phyloP scores from a whole-genome alignment of 805 yeast genomes.

The Ogataea philodendri region DNA sequence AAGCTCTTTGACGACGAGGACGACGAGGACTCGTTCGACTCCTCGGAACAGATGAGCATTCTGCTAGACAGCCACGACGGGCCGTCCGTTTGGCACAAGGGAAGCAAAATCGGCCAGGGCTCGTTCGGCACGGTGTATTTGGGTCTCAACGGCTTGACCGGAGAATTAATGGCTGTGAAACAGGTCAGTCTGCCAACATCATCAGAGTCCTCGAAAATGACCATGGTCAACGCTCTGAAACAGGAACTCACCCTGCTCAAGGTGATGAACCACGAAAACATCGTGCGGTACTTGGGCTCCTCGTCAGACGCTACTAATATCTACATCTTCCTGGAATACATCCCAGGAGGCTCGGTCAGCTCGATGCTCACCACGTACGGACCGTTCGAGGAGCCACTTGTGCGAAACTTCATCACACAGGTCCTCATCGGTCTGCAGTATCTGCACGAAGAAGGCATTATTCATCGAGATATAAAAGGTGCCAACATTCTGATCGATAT shows the following conservation, averaged over 20 bases:
- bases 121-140: slow-evolving; percentile 91
- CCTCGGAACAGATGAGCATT: slow-evolving; percentile 39
- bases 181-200: slow-evolving; percentile 70
- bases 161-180: slow-evolving; percentile 96
- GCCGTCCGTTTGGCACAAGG: slow-evolving; percentile 86
- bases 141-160: slow-evolving; percentile 89
- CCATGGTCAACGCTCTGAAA: slow-evolving; percentile 76
- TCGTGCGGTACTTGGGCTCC: slow-evolving; percentile 89
- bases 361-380: slow-evolving; percentile 58
- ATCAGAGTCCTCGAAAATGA: slow-evolving; percentile 30
- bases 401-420: slow-evolving; percentile 53
- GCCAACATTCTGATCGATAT: slow-evolving; percentile 61
- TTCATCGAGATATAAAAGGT: slow-evolving; percentile 65
- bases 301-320: slow-evolving; percentile 66
- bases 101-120: slow-evolving; percentile 92
- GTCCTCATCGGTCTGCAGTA: slow-evolving; percentile 54
- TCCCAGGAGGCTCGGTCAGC: slow-evolving; percentile 48
- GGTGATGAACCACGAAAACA: slow-evolving; percentile 84
- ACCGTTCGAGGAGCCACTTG: slow-evolving; percentile 59
- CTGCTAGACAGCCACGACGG: slow-evolving; percentile 46
- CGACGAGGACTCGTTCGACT: slow-evolving; percentile 34
- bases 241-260: slow-evolving; percentile 76
- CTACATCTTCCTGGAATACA: slow-evolving; percentile 68
- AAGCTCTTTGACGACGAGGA: slow-evolving; percentile 45
- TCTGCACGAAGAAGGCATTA: slow-evolving; percentile 54